Evolutionary conservation across 768 basidiomycete genomes (phyloP), one percentile per base, ranked within the genome.

Genomic region (Boletus vinaceobasis): DNA sequence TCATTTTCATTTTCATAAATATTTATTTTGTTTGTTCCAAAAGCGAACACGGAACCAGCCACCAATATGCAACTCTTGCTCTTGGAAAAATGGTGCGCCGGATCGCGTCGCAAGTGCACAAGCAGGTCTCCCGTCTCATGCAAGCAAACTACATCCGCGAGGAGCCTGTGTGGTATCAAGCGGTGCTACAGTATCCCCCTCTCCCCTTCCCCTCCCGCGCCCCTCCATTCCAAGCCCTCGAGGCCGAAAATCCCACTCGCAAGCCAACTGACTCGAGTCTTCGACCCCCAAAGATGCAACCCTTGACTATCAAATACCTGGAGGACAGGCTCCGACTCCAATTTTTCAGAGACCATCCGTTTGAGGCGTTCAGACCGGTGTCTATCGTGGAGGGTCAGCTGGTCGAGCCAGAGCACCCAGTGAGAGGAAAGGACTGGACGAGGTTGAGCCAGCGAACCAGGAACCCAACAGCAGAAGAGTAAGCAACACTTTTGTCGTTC

Each of bases 301-400:
- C 88, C 1, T 56, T 80, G 44, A 79, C 81, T 11, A 79, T 98
- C 48, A 76, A 77, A 50, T 97, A 94, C 67, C 55, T 88, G 38
- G 93, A 96, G 67, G 97, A 99, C 70, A 77, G 81, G 57, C 75
- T 98, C 54, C 85, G 97, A 35, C 78, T 84, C 51, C 90, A 91
- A 69, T 98, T 99, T 78, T 98, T 95, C 77, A 77, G 78, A 39
- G 97, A 99, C 75, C 95, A 97, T 69, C 94, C 97, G 7, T 97
- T 97, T 66, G 95, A 99, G 74, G 88, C 93, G 2, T 90, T 95
- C 72, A 79, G 95, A 40, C 85, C 93, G 2, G 77, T 78, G 9
- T 85, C 81, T 11, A 69, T 99, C 48, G 82, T 90, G 0, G 97
- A 99, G 73, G 78, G 77, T 15, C 83, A 75, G 19, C 69, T 68